Evolutionary conservation across 495 filamentous ascomycete genomes (phyloP).

Genomic region (Bathelium albidoporum): DNA sequence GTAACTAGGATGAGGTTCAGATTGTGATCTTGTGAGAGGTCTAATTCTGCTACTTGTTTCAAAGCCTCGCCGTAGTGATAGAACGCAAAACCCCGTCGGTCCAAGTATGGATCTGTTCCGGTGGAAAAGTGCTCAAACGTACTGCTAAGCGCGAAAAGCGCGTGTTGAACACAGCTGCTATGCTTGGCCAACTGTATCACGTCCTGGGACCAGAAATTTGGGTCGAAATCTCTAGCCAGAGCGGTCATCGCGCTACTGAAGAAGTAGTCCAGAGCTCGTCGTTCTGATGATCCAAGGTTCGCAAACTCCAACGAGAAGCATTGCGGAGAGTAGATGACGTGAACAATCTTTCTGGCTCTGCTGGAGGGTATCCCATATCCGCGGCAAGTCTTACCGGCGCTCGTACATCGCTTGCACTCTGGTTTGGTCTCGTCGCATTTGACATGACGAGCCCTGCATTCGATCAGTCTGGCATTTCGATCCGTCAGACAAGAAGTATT

Average conservation of each 20-base stretch:
- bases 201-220: background rate
- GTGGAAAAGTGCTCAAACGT: background rate
- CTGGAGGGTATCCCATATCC: background rate
- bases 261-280: background rate
- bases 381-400: background rate
- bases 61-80: background rate
- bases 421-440: conserved; percentile 18
- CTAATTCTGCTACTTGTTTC: background rate
- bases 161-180: background rate
- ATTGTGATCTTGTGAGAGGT: background rate
- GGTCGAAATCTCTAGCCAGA: background rate
- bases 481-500: background rate
- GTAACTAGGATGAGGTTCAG: background rate
- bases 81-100: background rate
- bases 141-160: background rate
- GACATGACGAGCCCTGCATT: conserved; percentile 17
- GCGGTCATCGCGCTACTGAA: background rate
- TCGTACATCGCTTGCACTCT: conserved; percentile 12
- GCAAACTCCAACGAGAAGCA: background rate
- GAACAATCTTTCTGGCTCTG: background rate
- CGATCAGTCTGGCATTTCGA: background rate
- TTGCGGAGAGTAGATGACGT: background rate
- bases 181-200: background rate
- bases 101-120: background rate
- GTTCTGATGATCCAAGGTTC: background rate